A percentile compares a stretch with the other conserved stretches of the same genome.
phyloP scores from a whole-genome alignment of 2,329 filamentous ascomycete species.

The Penicillium sp. region DNA sequence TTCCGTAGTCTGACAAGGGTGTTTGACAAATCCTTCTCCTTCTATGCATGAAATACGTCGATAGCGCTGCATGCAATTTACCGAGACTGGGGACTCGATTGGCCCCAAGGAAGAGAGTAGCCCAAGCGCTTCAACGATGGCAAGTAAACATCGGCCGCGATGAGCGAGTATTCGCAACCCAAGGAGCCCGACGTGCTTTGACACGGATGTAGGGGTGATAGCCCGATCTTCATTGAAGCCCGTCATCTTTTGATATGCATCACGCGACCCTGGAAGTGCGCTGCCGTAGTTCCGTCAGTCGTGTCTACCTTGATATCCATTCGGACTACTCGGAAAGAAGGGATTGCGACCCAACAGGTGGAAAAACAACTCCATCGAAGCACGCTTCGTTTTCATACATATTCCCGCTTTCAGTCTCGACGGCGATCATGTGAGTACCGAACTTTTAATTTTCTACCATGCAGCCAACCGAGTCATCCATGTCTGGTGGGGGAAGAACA shows the following conservation, averaged over 20 bases:
- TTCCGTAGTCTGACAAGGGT: slow-evolving; percentile 9
- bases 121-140: not conserved
- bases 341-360: slow-evolving; percentile 10
- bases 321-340: slow-evolving; percentile 33
- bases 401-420: slow-evolving; percentile 7
- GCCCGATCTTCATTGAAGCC: slow-evolving; percentile 8
- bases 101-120: not conserved
- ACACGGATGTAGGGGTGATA: slow-evolving; percentile 24
- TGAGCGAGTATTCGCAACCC: slow-evolving; percentile 8
- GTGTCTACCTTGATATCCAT: slow-evolving; percentile 32
- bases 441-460: slow-evolving; percentile 14
- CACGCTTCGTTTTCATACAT: slow-evolving; percentile 1
- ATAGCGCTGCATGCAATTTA: slow-evolving; percentile 16
- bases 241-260: slow-evolving; percentile 17
- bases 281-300: slow-evolving; percentile 16
- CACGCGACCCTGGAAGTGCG: slow-evolving; percentile 19
- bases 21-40: slow-evolving; percentile 20
- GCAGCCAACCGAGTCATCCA: slow-evolving; percentile 20
- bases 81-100: slow-evolving; percentile 3
- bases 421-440: slow-evolving; percentile 12
- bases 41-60: slow-evolving; percentile 28
- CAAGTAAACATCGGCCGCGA: not conserved
- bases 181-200: slow-evolving; percentile 10
- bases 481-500: slow-evolving; percentile 6
- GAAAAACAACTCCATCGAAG: not conserved